A percentile compares a stretch with the other conserved stretches of the same genome.
Evolutionary conservation across 1,139 yeast genomes (phyloP).

Genomic region (Geotrichum macrosporum): DNA sequence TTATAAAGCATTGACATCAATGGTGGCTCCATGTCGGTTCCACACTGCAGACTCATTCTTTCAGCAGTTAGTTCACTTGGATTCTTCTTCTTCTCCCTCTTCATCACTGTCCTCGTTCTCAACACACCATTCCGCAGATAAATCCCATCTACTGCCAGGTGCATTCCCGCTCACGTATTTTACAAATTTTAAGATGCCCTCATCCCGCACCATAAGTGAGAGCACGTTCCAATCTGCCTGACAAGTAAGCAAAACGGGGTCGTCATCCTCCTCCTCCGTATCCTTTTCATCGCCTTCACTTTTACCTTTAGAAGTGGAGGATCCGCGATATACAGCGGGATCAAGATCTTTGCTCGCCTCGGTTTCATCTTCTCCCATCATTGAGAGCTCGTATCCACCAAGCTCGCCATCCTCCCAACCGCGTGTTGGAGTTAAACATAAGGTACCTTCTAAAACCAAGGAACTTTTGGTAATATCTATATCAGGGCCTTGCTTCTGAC

Average conservation of each 20-base stretch:
- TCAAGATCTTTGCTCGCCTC: conserved; percentile 46
- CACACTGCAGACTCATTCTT: too few relatives aligned
- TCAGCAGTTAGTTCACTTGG: too few relatives aligned
- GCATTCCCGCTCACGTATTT: conserved; percentile 89
- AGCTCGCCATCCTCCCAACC: conserved; percentile 84
- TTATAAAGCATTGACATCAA: too few relatives aligned
- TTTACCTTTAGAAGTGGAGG: conserved; percentile 18
- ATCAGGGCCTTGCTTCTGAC: neutral
- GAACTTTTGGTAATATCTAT: conserved; percentile 21
- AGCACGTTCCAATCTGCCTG: conserved; percentile 84
- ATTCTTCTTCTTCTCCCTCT: conserved; percentile 23
- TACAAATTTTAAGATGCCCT: conserved; percentile 78
- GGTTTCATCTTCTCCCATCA: conserved; percentile 52
- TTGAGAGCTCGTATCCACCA: conserved; percentile 92
- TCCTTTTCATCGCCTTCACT: conserved; percentile 12
- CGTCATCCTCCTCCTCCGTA: conserved; percentile 54
- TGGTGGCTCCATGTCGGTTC: too few relatives aligned
- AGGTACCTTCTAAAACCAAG: conserved; percentile 57
- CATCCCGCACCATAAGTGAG: conserved; percentile 74
- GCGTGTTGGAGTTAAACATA: conserved; percentile 71
- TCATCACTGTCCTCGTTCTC: conserved; percentile 43
- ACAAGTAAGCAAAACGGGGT: conserved; percentile 71
- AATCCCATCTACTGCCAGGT: conserved; percentile 90
- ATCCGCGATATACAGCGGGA: conserved; percentile 45
- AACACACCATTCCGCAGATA: conserved; percentile 75